These are phyloP conservation scores for Cryptococcus wingfieldii DNA, from an alignment of 1,284 basidiomycete species.

Conservation along the genomic window DNA sequence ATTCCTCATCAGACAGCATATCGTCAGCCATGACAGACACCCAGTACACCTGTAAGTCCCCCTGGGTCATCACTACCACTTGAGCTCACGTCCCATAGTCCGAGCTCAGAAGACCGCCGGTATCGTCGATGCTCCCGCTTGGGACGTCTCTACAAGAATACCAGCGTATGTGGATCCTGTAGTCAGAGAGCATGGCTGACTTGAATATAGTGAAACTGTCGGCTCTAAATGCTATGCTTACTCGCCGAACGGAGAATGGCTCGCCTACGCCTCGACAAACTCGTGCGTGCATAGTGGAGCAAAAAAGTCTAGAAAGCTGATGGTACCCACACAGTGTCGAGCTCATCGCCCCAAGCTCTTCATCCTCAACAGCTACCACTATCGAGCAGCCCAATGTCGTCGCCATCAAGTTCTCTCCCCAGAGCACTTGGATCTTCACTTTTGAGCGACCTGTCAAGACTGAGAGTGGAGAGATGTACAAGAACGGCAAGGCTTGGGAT, in stretches of 20 bases:
- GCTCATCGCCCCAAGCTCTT: constrained; percentile 25
- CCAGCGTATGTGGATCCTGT: constrained; percentile 48
- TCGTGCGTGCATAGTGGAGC: neutral
- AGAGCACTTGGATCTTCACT: constrained; percentile 85
- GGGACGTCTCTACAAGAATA: constrained; percentile 64
- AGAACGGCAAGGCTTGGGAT: constrained; percentile 47
- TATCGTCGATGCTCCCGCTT: constrained; percentile 77
- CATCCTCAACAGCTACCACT: constrained; percentile 20
- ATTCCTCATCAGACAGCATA: neutral
- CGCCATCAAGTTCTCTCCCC: constrained; percentile 86
- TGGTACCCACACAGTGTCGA: constrained; percentile 27
- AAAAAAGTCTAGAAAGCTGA: constrained; percentile 6
- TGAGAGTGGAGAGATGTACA: constrained; percentile 44
- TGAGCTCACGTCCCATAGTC: constrained; percentile 53
- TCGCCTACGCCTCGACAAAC: constrained; percentile 71
- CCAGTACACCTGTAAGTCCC: constrained; percentile 62
- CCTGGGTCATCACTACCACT: neutral
- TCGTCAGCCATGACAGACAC: constrained; percentile 20
- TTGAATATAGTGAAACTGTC: constrained; percentile 51
- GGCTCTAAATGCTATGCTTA: constrained; percentile 69
- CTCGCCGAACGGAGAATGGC: constrained; percentile 79
- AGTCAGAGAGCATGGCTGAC: neutral
- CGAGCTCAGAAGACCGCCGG: constrained; percentile 91
- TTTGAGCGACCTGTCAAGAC: constrained; percentile 70
- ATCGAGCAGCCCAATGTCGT: constrained; percentile 62